Conservation (phyloP, 1,284 basidiomycete species). For the Marasmius oreades region DNA sequence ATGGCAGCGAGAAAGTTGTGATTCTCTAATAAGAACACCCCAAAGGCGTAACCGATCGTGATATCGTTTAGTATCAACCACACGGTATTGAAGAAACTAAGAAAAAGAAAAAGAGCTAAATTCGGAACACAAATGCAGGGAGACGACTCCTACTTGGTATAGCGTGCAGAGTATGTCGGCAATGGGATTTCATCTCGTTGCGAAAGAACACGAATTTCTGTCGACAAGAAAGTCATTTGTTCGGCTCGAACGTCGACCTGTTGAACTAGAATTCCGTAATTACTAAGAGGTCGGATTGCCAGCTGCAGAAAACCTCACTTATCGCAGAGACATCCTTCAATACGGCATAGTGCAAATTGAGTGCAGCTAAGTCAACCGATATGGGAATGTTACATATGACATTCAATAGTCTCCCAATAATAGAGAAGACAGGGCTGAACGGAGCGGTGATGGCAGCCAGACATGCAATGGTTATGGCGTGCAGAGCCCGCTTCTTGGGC, state of each 20-base stretch:
- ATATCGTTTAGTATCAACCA: constrained; percentile 93
- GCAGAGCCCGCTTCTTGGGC: constrained; percentile 6
- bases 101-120: constrained; percentile 10
- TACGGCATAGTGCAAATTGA: constrained; percentile 12
- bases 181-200: constrained; percentile 28
- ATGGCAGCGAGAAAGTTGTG: constrained; percentile 35
- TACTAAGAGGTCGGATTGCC: background rate
- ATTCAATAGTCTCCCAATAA: background rate
- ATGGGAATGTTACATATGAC: constrained; percentile 8
- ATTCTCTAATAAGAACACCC: constrained; percentile 69
- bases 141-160: constrained; percentile 50
- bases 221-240: constrained; percentile 39
- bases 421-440: background rate
- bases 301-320: constrained; percentile 20
- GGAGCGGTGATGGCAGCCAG: background rate
- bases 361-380: background rate
- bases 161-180: constrained; percentile 39
- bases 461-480: background rate
- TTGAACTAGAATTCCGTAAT: constrained; percentile 32
- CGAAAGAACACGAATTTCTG: constrained; percentile 31
- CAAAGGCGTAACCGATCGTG: constrained; percentile 74
- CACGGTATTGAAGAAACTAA: constrained; percentile 85
- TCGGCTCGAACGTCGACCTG: constrained; percentile 45
- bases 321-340: constrained; percentile 36
- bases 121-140: constrained; percentile 1